Evolutionary conservation across 352 stramenopile genomes (phyloP), one percentile per base, ranked within the genome.

Genomic region (Pythium scleroteichum): DNA sequence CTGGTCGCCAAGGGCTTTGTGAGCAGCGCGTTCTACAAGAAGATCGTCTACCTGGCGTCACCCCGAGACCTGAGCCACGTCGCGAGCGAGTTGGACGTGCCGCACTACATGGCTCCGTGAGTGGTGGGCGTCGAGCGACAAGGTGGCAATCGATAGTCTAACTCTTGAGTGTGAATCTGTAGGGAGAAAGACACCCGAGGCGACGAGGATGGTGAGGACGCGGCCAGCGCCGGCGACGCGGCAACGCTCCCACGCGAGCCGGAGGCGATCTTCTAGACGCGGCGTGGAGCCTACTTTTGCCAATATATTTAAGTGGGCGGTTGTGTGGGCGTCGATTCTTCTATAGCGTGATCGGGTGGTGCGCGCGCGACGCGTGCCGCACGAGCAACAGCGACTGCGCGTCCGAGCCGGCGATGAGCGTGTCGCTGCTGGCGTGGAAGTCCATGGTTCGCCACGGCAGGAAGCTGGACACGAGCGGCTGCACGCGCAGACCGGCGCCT

Each of bases 361-460:
- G 52, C 24, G 53, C 54, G 51, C 83, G 84, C 17, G 80, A 90
- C 29, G 69, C 78, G 17, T 82, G 46, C 67, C 87, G 77, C 24
- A 92, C 68, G 49, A 94, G 69, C 40, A 90, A 39, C 32, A 94
- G 62, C 35, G 85, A 87, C 59, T 94, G 80, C 47, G 82, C 81
- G 42, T 94, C 85, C 17, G 82, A 94, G 29, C 80, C 81, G 1
- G 80, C 80, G 46, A 94, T 60, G 13, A 94, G 67, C 59, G 79
- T 87, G 53, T 94, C 82, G 50, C 79, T 91, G 38, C 85, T 77
- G 19, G 72, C 78, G 69, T 94, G 82, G 54, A 94, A 50, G 8
- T 78, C 79, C 39, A 94, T 54, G 1, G 77, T 56, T 35, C 85
- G 88, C 80, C 82, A 94, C n/a, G 82, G 72, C 33, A 82, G 57